Conservation (phyloP, 768 basidiomycete species). For the Hygrocybe coccinea region DNA sequence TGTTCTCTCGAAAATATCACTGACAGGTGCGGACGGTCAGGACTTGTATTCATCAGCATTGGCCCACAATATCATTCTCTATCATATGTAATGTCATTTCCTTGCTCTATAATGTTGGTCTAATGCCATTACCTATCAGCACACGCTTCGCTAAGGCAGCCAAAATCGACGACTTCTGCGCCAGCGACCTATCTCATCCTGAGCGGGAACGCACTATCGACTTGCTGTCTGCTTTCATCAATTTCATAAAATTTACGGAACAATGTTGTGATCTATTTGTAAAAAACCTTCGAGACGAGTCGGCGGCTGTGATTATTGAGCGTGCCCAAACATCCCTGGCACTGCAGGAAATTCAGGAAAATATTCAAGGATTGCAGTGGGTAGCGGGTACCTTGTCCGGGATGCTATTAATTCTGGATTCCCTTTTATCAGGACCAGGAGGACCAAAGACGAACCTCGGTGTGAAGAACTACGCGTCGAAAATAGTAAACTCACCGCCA, state of each 20-base stretch:
- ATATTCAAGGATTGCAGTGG: constrained; percentile 55
- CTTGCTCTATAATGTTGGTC: constrained; percentile 1
- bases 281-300: constrained; percentile 55
- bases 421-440: constrained; percentile 44
- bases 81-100: constrained; percentile 53
- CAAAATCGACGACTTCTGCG: constrained; percentile 69
- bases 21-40: constrained; percentile 31
- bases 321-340: constrained; percentile 53
- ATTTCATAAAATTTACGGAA: constrained; percentile 86
- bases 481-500: constrained; percentile 56
- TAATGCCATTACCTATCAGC: constrained; percentile 29
- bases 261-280: constrained; percentile 61
- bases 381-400: constrained; percentile 15
- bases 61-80: constrained; percentile 58
- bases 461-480: constrained; percentile 55
- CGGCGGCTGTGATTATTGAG: constrained; percentile 52
- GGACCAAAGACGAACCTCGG: constrained; percentile 64
- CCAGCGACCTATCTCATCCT: constrained; percentile 69
- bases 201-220: constrained; percentile 69
- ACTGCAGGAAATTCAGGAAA: constrained; percentile 45
- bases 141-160: constrained; percentile 69
- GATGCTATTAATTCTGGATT: background rate
- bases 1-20: background rate
- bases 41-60: constrained; percentile 62
- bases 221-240: constrained; percentile 84